Conservation (phyloP, 305 asterid species). For the Solanum hybrid region DNA sequence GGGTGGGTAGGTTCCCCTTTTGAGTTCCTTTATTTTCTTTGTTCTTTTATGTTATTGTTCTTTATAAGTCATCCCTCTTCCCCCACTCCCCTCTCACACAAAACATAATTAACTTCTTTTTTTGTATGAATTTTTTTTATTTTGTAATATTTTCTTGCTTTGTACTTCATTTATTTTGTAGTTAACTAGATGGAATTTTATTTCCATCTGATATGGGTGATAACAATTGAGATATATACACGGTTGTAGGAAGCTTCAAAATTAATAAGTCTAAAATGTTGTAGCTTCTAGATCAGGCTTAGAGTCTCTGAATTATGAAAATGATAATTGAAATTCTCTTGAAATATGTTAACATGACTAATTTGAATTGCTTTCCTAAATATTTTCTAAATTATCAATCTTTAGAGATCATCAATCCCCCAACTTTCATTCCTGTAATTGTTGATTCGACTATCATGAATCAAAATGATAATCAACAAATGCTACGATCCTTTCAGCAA, state of each 20-base stretch:
- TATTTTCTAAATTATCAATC: conserved; percentile 6
- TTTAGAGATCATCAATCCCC: not conserved
- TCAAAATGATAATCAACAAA: not conserved
- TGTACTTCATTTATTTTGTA: not conserved
- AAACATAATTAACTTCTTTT: not conserved
- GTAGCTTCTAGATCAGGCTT: not conserved
- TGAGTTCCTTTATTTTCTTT: too few relatives aligned
- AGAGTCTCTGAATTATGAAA: not conserved
- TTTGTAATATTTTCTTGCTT: not conserved
- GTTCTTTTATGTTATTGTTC: too few relatives aligned
- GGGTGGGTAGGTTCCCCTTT: too few relatives aligned
- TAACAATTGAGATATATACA: conserved; percentile 62
- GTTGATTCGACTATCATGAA: not conserved
- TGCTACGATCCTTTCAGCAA: not conserved
- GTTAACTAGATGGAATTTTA: not conserved
- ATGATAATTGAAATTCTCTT: conserved; percentile 17
- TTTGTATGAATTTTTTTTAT: not conserved
- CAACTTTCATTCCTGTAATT: not conserved
- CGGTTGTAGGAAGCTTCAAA: conserved; percentile 45
- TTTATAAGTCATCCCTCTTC: too few relatives aligned
- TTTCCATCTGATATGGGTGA: conserved; percentile 19
- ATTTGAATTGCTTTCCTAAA: conserved; percentile 26
- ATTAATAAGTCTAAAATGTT: not conserved
- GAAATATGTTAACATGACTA: conserved; percentile 6
- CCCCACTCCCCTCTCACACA: not conserved